phyloP scores from a whole-genome alignment of 352 stramenopile genomes.

The Phytopythium kandeliae region DNA sequence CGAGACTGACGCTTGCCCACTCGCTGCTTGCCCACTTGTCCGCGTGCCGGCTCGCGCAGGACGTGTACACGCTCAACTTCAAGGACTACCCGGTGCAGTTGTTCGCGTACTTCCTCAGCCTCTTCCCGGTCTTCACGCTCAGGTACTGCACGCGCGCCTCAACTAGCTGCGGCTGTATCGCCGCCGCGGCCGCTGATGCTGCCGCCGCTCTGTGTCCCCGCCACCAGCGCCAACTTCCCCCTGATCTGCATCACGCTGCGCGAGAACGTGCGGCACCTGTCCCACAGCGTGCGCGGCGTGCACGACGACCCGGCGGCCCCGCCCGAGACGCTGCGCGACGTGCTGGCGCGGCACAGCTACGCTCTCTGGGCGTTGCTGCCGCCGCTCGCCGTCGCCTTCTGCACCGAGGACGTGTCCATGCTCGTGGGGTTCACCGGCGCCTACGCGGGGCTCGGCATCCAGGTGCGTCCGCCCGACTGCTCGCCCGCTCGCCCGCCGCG shows the following conservation, averaged over 20 bases:
- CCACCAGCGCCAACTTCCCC: constrained; percentile 77
- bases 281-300: constrained; percentile 30
- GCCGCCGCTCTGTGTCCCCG: background rate
- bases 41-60: too few species aligned
- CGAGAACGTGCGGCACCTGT: constrained; percentile 76
- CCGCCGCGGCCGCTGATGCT: background rate
- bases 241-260: constrained; percentile 85
- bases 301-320: constrained; percentile 11
- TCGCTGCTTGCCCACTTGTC: too few species aligned
- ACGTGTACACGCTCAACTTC: constrained; percentile 90
- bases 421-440: constrained; percentile 82
- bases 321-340: constrained; percentile 22
- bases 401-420: constrained; percentile 87
- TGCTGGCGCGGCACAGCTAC: constrained; percentile 57
- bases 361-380: constrained; percentile 68
- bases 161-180: too few species aligned
- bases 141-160: constrained; percentile 35
- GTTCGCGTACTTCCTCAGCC: constrained; percentile 82
- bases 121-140: constrained; percentile 85
- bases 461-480: constrained; percentile 46
- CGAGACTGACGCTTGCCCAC: too few species aligned
- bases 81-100: constrained; percentile 70
- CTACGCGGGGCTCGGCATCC: constrained; percentile 82
- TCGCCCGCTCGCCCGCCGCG: too few species aligned
- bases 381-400: constrained; percentile 78